These are phyloP conservation scores for Mucor saturninus DNA, from an alignment of 371 early-diverging fungal species.

Conservation along the genomic window DNA sequence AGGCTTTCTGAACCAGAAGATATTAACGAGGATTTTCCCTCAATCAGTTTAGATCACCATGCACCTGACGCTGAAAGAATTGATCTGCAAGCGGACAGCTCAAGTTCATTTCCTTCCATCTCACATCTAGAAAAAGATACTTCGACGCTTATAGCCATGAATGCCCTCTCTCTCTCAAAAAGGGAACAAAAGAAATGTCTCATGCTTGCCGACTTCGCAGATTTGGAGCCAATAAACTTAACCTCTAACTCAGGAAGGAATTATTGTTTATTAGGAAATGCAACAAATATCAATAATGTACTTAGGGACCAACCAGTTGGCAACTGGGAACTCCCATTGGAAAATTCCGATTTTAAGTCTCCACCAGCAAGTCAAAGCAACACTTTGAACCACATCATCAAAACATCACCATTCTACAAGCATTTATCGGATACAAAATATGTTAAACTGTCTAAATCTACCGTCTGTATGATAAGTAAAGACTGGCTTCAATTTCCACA, in stretches of 20 bases:
- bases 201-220: conserved; percentile 23
- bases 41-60: conserved; percentile 20
- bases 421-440: conserved; percentile 16
- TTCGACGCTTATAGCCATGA: conserved; percentile 15
- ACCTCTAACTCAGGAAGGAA: conserved; percentile 21
- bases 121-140: conserved; percentile 22
- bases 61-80: conserved; percentile 16
- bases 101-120: conserved; percentile 24
- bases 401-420: conserved; percentile 17
- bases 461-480: conserved; percentile 21
- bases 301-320: conserved; percentile 19
- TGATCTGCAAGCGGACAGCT: conserved; percentile 16
- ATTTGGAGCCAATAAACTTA: conserved; percentile 9
- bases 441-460: conserved; percentile 24
- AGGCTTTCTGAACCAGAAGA: conserved; percentile 14
- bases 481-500: conserved; percentile 22
- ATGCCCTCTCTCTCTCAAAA: conserved; percentile 27
- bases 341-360: conserved; percentile 13
- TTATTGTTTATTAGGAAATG: conserved; percentile 22
- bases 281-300: conserved; percentile 25
- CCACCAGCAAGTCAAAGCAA: conserved; percentile 12
- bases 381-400: conserved; percentile 21
- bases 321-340: conserved; percentile 23
- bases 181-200: conserved; percentile 21
- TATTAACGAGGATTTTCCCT: conserved; percentile 17